phyloP scores from a whole-genome alignment of 495 filamentous ascomycete species.

The Lophiostoma macrostomum region DNA sequence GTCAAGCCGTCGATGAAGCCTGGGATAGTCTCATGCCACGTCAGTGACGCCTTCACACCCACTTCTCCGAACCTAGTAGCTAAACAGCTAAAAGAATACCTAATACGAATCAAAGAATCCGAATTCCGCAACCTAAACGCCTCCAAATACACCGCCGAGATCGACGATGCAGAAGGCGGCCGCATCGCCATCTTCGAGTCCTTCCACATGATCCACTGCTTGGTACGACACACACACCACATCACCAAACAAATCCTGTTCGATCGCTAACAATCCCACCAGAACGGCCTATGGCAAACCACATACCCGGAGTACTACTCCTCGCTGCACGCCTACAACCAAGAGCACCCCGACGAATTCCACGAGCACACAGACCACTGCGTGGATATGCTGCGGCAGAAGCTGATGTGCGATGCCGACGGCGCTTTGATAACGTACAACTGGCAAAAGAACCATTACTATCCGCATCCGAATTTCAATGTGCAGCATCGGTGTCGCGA shows the following conservation, averaged over 20 bases:
- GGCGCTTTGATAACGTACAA: slow-evolving; percentile 31
- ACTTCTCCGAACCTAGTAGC: background rate
- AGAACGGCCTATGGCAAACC: background rate
- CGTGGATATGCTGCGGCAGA: slow-evolving; percentile 37
- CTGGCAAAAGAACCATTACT: slow-evolving; percentile 27
- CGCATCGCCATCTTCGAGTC: slow-evolving; percentile 30
- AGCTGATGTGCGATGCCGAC: slow-evolving; percentile 39
- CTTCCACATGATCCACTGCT: slow-evolving; percentile 32
- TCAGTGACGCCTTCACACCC: background rate
- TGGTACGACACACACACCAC: too few species aligned
- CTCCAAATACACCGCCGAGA: slow-evolving; percentile 16
- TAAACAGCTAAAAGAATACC: background rate
- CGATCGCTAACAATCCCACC: background rate
- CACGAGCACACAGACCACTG: slow-evolving; percentile 30
- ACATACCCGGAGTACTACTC: slow-evolving; percentile 13
- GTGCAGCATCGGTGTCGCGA: slow-evolving; percentile 31
- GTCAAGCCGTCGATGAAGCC: slow-evolving; percentile 7
- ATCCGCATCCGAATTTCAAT: slow-evolving; percentile 35
- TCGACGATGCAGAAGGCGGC: slow-evolving; percentile 20
- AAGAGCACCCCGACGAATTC: slow-evolving; percentile 1
- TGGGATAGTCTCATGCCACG: slow-evolving; percentile 2
- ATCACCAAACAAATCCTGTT: background rate
- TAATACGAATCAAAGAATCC: slow-evolving; percentile 6
- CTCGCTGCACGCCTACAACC: background rate
- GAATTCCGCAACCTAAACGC: slow-evolving; percentile 6